Percentiles rank a stretch among this genome's conserved stretches.
Conservation (phyloP, 257 asterid species). For the Lantana camara region DNA sequence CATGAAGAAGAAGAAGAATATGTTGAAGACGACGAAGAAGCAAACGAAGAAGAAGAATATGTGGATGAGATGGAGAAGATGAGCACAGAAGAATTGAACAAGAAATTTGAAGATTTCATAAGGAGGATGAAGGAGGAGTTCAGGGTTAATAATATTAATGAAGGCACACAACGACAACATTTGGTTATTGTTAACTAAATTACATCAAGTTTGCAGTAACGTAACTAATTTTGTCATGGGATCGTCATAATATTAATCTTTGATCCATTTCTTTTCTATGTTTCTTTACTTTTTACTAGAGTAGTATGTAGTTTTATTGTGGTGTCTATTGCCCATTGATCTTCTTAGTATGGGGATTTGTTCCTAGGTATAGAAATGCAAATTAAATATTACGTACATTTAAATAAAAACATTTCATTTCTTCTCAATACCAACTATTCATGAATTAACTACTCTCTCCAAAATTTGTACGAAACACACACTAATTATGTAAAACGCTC, state of each 20-base stretch:
- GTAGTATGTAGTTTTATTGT: too few relatives aligned
- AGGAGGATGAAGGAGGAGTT: conserved; percentile 48
- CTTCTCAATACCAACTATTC: too few relatives aligned
- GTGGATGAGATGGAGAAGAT: conserved; percentile 20
- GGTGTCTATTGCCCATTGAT: too few relatives aligned
- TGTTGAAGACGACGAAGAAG: conserved; percentile 12
- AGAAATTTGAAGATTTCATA: conserved; percentile 51
- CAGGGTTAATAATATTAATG: conserved; percentile 14
- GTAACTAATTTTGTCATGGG: not conserved
- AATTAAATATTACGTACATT: not conserved
- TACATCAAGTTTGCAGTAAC: not conserved
- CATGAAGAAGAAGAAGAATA: not conserved
- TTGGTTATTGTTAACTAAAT: conserved; percentile 23
- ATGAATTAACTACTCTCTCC: too few relatives aligned
- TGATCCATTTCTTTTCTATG: not conserved
- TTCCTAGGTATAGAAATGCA: not conserved
- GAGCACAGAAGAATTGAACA: conserved; percentile 44
- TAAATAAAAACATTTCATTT: too few relatives aligned
- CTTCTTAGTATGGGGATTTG: not conserved
- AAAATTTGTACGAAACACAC: too few relatives aligned
- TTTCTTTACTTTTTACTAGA: not conserved
- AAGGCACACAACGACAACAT: conserved; percentile 24
- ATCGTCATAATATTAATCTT: not conserved
- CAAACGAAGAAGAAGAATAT: not conserved
- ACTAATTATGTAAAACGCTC: too few relatives aligned